Percentiles rank a stretch among this genome's conserved stretches.
These are phyloP conservation scores for Avena atlantica DNA, from an alignment of 176 grass and related monocot genomes.

Conservation along the genomic window DNA sequence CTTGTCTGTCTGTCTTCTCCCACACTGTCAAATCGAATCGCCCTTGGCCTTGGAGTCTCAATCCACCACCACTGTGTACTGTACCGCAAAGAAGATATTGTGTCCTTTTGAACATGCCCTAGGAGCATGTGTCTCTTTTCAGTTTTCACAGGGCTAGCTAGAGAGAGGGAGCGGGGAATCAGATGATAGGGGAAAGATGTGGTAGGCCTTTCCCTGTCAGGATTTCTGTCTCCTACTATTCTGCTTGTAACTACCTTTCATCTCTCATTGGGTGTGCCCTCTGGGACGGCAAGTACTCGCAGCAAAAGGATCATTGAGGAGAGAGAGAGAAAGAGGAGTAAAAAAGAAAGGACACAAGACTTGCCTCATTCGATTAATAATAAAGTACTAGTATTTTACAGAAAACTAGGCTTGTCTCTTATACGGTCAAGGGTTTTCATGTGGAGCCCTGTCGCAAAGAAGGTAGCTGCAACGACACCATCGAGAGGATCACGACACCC, in stretches of 20 bases:
- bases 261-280: slow-evolving; percentile 55
- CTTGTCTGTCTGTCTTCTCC: slow-evolving; percentile 47
- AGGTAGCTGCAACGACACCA: too few species aligned
- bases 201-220: slow-evolving; percentile 54
- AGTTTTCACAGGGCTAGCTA: slow-evolving; percentile 38
- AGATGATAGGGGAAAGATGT: slow-evolving; percentile 31
- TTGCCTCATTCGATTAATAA: too few species aligned
- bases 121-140: slow-evolving; percentile 43
- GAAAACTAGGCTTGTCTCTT: too few species aligned
- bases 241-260: slow-evolving; percentile 60
- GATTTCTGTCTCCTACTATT: slow-evolving; percentile 47
- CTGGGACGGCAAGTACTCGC: slow-evolving; percentile 61
- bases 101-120: slow-evolving; percentile 68
- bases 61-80: slow-evolving; percentile 37
- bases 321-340: background rate
- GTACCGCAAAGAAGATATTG: slow-evolving; percentile 66
- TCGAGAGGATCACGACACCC: too few species aligned
- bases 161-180: slow-evolving; percentile 1
- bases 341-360: background rate
- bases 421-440: too few species aligned
- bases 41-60: slow-evolving; percentile 57
- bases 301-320: slow-evolving; percentile 67
- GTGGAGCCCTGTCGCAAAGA: too few species aligned
- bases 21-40: slow-evolving; percentile 51
- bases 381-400: too few species aligned